Evolutionary conservation across 2,329 filamentous ascomycete species (phyloP), one percentile per base, ranked within the genome.

Genomic region (Aspergillus sp.): DNA sequence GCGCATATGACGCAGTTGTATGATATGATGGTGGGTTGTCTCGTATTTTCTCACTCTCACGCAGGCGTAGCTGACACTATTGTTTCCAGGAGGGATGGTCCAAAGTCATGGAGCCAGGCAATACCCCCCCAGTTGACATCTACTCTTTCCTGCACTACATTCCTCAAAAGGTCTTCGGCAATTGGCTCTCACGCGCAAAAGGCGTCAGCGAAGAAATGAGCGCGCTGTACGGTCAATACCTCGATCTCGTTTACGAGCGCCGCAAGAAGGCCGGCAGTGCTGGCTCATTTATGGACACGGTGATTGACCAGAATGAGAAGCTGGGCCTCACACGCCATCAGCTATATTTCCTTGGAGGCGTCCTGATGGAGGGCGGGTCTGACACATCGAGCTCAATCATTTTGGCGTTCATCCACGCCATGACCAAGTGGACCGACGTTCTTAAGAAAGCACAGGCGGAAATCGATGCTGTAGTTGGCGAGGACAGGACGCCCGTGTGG

Each of bases 391-490:
- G 70, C 1, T 72, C 71, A 2, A 71, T 69, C 4, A 63, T 78
- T 6, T 63, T 80, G 5, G 64, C 77, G 3, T 54, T 66, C 11
- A 51, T 59, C 5, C 60, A 64, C 13, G 63, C 58, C 4, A 55
- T 65, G 58, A 49, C 34, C 3, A 48, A 42, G 3, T 49, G 58
- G 38, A 62, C 63, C 0, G 53, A 51, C 15, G 53, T 58, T 11
- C 59, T 62, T 13, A n/a, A 11, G 2, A 77, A 75, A 13, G 76
- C 80, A 0, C 79, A 81, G 56, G 76, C 74, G 20, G 82, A 75
- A 63, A 57, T 85, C 4, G 81, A 84, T 60, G 65, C 71, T 1
- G 76, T 84, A 11, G 1, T 72, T 86, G 4, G 83, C 76, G 68
- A 38, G 65, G 64, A 2, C 76, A 64, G 76, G 77, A 15, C 76